Evolutionary conservation across 2,329 filamentous ascomycete genomes (phyloP), one percentile per base, ranked within the genome.

Genomic region (Fonsecaea pedrosoi): DNA sequence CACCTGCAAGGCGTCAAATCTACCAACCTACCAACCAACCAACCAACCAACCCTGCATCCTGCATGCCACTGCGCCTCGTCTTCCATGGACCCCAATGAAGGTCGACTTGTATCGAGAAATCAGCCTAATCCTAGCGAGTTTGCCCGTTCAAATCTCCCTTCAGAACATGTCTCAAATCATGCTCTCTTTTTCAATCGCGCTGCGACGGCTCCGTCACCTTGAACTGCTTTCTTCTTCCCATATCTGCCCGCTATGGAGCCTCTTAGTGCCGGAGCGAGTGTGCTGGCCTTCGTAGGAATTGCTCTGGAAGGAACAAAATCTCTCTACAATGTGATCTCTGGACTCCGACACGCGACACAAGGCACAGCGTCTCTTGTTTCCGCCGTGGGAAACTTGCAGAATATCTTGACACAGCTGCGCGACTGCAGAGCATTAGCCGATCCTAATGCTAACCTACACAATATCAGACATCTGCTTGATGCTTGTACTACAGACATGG

Each of bases 221-320:
- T n/a, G 15, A 13, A n/a, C 30, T 54, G 50, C 1, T 54, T n/a
- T 10, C 50, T 13, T 10, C 10, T 30, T 7, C 18, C 25, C 13
- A 7, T n/a, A n/a, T 25, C 3, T 54, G 12, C 21, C 30, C 30
- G 25, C 40, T n/a, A 42, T 42, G 21, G 50, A 54, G 12, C 50
- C 50, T 12, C 9, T 54, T 5, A 34, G 10, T 34, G 50, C 21
- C 9, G 50, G 50, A 18, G 50, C 50, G 4, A 54, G 50, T 34
- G 50, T 54, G 21, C 50, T 54, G 3, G 32, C 50, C 50, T 54
- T 54, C 13, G 18, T 54, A 34, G 50, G 50, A 4, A 30, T 54
- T 34, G 50, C 50, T 54, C 15, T 54, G 18, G 8, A n/a, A 8
- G 50, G 50, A 12, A 54, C 50, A 8, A 54, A 54, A 7, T 30